These are phyloP conservation scores for Colletotrichum lentis DNA, from an alignment of 2,329 filamentous ascomycete genomes.

Conservation along the genomic window DNA sequence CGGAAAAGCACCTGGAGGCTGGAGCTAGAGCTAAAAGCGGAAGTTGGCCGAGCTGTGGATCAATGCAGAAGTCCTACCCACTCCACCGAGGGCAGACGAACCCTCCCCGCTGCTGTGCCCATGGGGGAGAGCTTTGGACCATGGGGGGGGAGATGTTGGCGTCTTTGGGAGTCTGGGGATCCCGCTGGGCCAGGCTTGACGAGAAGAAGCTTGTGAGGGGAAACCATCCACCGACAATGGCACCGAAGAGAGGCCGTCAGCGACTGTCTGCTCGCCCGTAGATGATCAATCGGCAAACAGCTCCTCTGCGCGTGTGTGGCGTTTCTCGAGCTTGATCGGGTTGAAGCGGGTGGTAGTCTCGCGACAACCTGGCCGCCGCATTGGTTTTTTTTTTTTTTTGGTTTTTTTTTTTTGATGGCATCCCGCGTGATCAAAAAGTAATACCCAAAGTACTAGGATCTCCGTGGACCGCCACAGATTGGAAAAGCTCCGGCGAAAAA, in stretches of 20 bases:
- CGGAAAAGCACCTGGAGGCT: slow-evolving; percentile 24
- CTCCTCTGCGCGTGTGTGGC: no score
- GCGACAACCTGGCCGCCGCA: slow-evolving; percentile 27
- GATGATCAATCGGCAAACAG: background rate
- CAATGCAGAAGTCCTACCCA: slow-evolving; percentile 27
- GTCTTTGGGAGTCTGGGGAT: slow-evolving; percentile 25
- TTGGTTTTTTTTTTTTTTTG: no score
- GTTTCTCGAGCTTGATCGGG: background rate
- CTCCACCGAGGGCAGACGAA: slow-evolving; percentile 12
- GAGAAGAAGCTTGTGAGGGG: slow-evolving; percentile 21
- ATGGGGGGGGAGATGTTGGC: slow-evolving; percentile 27
- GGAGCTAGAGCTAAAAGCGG: slow-evolving; percentile 29
- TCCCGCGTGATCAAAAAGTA: slow-evolving; percentile 2
- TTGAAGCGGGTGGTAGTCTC: background rate
- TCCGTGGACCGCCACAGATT: background rate
- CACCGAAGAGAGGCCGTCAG: slow-evolving; percentile 15
- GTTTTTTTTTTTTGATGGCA: slow-evolving; percentile 1
- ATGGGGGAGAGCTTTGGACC: slow-evolving; percentile 22
- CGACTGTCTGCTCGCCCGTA: background rate
- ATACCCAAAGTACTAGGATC: background rate
- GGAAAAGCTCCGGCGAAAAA: background rate
- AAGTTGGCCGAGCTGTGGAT: slow-evolving; percentile 35
- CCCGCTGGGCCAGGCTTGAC: slow-evolving; percentile 26
- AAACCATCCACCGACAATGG: slow-evolving; percentile 13
- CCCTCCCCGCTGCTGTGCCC: slow-evolving; percentile 6